Evolutionary conservation across 2,329 filamentous ascomycete species (phyloP).

Genomic region (Escovopsis sp.): DNA sequence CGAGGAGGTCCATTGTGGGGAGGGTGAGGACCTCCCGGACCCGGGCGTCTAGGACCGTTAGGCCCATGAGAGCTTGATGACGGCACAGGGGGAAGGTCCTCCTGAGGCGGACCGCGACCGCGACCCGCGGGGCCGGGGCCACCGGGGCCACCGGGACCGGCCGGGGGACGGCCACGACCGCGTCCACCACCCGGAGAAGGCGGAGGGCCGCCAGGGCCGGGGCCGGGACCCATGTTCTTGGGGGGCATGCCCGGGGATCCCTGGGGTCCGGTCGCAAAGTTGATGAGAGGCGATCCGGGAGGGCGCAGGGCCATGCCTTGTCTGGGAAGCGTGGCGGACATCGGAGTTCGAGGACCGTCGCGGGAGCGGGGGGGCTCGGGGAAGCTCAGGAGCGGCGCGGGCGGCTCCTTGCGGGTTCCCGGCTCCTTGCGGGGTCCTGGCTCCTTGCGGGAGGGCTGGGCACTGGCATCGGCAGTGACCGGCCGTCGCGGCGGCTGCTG

Average conservation of each 20-base stretch:
- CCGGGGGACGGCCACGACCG: conserved; percentile 14
- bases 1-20: not conserved
- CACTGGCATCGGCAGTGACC: conserved; percentile 11
- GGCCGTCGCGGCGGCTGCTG: conserved; percentile 13
- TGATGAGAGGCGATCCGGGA: conserved; percentile 29
- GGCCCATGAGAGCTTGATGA: conserved; percentile 6
- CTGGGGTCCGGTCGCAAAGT: conserved; percentile 23
- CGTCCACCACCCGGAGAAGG: conserved; percentile 6
- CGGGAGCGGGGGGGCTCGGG: conserved; percentile 44
- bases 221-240: conserved; percentile 1
- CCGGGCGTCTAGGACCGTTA: conserved; percentile 1
- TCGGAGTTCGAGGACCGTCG: conserved; percentile 20
- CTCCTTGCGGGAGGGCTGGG: conserved; percentile 9
- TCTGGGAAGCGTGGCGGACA: conserved; percentile 1
- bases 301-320: conserved; percentile 30
- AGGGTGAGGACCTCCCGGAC: conserved; percentile 2
- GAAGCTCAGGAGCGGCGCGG: conserved; percentile 51
- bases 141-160: conserved; percentile 3
- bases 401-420: conserved; percentile 22
- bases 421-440: too few species aligned
- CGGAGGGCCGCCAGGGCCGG: conserved; percentile 2
- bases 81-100: conserved; percentile 12
- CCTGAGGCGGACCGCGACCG: not conserved
- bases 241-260: conserved; percentile 6
- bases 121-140: not conserved